phyloP scores from a whole-genome alignment of 768 basidiomycete species.

The Psilocybe tampanensis region DNA sequence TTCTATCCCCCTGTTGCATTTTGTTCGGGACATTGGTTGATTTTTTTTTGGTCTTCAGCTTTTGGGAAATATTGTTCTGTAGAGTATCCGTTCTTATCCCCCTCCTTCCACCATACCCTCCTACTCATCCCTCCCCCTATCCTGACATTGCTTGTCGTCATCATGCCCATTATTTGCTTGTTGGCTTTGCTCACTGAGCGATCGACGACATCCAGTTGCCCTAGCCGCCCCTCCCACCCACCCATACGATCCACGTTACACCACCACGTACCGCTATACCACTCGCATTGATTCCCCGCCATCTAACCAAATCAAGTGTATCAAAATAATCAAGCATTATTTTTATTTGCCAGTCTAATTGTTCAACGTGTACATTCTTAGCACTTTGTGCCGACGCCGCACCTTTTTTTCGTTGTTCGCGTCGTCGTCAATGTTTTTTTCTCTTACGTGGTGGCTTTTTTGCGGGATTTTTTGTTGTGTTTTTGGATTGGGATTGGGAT shows the following conservation, averaged over 20 bases:
- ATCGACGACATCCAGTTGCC: not conserved
- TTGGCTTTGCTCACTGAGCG: slow-evolving; percentile 4
- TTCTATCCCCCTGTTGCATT: not conserved
- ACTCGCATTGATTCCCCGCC: slow-evolving; percentile 17
- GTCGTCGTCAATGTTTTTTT: slow-evolving; percentile 9
- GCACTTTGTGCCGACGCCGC: slow-evolving; percentile 1
- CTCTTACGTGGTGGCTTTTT: slow-evolving; percentile 2
- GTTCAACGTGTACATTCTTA: slow-evolving; percentile 18
- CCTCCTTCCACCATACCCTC: slow-evolving; percentile 1
- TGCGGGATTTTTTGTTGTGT: slow-evolving; percentile 3
- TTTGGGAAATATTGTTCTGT: slow-evolving; percentile 21
- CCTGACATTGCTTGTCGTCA: slow-evolving; percentile 14
- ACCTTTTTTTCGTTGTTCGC: slow-evolving; percentile 2
- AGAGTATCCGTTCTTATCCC: slow-evolving; percentile 15
- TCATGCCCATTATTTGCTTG: slow-evolving; percentile 9
- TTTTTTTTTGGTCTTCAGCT: slow-evolving; percentile 9
- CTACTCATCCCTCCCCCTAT: not conserved
- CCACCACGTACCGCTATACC: slow-evolving; percentile 18
- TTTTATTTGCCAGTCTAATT: slow-evolving; percentile 22
- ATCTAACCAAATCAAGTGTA: slow-evolving; percentile 22
- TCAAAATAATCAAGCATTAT: slow-evolving; percentile 25
- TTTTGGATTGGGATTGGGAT: slow-evolving; percentile 4
- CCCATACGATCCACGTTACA: not conserved
- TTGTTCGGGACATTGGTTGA: not conserved
- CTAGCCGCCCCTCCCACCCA: not conserved